These are phyloP conservation scores for Ustilago vetiveriae DNA, from an alignment of 1,284 basidiomycete species.

Conservation along the genomic window DNA sequence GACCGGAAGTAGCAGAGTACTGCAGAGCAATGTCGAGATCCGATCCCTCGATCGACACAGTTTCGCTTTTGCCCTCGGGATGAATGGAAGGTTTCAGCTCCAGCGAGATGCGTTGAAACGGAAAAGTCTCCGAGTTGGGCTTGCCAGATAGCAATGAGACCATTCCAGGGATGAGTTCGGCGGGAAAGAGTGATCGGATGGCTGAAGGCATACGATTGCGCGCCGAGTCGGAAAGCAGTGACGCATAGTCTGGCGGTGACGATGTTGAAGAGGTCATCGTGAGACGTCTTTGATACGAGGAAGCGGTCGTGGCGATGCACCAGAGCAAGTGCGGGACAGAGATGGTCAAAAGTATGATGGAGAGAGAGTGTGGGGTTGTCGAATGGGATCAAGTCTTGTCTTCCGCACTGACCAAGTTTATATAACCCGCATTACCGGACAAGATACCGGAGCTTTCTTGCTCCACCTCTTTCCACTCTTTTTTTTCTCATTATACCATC, in stretches of 20 bases:
- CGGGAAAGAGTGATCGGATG: conserved; percentile 76
- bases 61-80: conserved; percentile 24
- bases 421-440: conserved; percentile 11
- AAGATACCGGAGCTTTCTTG: conserved; percentile 16
- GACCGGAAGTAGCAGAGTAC: conserved; percentile 77
- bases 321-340: too few species aligned
- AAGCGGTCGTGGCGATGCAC: too few species aligned
- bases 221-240: conserved; percentile 27
- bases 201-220: conserved; percentile 47
- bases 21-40: conserved; percentile 67
- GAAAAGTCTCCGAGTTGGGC: conserved; percentile 88
- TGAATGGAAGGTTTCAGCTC: conserved; percentile 68
- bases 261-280: conserved; percentile 1
- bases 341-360: too few species aligned
- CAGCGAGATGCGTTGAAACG: conserved; percentile 78
- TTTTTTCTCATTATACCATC: too few species aligned
- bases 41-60: conserved; percentile 61
- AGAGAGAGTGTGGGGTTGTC: conserved; percentile 15
- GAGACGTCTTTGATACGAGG: background rate
- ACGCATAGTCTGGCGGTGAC: conserved; percentile 17
- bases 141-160: conserved; percentile 78
- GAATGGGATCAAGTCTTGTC: background rate
- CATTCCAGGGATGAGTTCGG: conserved; percentile 80
- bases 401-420: conserved; percentile 22
- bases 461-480: too few species aligned